phyloP scores from a whole-genome alignment of 495 filamentous ascomycete genomes.

The Tirmania nivea region DNA sequence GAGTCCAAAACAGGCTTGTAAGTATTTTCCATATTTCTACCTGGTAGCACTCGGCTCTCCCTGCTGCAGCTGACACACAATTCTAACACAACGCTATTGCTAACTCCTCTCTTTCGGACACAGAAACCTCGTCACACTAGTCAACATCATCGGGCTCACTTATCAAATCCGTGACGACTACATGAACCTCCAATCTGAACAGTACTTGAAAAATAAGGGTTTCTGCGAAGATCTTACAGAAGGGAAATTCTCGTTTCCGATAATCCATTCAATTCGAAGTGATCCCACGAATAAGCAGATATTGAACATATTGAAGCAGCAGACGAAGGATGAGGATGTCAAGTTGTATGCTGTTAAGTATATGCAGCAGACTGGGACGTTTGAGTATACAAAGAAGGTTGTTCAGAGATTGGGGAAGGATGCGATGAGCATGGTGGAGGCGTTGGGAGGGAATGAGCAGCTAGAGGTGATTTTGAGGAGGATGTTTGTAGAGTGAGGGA shows the following conservation, averaged over 20 bases:
- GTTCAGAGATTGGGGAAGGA: conserved; percentile 42
- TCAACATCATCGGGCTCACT: conserved; percentile 76
- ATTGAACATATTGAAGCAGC: conserved; percentile 80
- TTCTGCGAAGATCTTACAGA: conserved; percentile 93
- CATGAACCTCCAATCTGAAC: conserved; percentile 51
- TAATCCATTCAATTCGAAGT: conserved; percentile 81
- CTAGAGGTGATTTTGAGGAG: conserved; percentile 10
- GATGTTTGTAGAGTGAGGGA: conserved; percentile 8
- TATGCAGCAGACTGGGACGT: conserved; percentile 75
- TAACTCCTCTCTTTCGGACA: conserved; percentile 17
- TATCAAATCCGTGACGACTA: conserved; percentile 98
- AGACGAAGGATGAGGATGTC: conserved; percentile 63
- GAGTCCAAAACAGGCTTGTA: conserved; percentile 30
- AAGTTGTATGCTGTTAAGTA: conserved; percentile 82
- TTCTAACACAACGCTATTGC: not conserved
- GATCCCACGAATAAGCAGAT: conserved; percentile 61
- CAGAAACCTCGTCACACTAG: conserved; percentile 55
- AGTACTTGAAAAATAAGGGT: conserved; percentile 77
- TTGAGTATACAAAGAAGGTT: conserved; percentile 52
- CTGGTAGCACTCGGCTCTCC: not conserved
- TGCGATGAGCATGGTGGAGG: conserved; percentile 31
- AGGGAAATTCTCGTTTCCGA: conserved; percentile 93
- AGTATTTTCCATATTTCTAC: conserved; percentile 28
- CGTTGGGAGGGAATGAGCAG: conserved; percentile 31
- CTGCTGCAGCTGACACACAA: not conserved